These are phyloP conservation scores for Aspergillus quadricinctus DNA, from an alignment of 2,329 filamentous ascomycete species.

Conservation along the genomic window DNA sequence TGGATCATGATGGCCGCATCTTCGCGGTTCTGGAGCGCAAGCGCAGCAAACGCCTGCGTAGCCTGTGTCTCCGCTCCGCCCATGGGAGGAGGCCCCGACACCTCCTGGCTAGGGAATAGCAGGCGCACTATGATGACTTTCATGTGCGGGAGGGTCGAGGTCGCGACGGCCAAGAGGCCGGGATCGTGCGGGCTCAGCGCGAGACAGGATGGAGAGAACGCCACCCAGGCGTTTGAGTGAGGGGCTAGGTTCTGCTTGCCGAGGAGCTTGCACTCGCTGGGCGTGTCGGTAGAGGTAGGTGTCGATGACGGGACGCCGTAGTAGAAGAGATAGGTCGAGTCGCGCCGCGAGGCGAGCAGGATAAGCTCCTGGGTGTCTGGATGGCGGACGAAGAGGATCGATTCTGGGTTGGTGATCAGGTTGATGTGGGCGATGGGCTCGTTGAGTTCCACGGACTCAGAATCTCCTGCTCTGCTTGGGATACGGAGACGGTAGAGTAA, in stretches of 20 bases:
- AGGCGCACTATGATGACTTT: conserved; percentile 58
- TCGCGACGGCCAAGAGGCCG: conserved; percentile 55
- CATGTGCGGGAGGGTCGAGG: conserved; percentile 58
- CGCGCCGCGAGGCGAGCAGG: conserved; percentile 52
- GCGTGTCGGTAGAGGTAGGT: not conserved
- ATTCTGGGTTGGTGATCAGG: conserved; percentile 53
- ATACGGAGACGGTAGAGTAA: conserved; percentile 44
- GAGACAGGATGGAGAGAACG: conserved; percentile 58
- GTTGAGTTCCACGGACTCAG: conserved; percentile 17
- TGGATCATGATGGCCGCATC: conserved; percentile 58
- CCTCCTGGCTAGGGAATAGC: conserved; percentile 43
- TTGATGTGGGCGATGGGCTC: conserved; percentile 26
- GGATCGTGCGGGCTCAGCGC: conserved; percentile 53
- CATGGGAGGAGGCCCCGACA: conserved; percentile 6
- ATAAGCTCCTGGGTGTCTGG: conserved; percentile 45
- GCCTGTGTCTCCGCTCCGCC: conserved; percentile 42
- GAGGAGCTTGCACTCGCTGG: conserved; percentile 37
- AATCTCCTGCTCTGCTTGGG: conserved; percentile 1
- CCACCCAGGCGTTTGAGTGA: conserved; percentile 60
- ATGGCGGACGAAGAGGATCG: conserved; percentile 50
- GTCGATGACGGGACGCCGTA: conserved; percentile 36
- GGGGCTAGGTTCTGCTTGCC: conserved; percentile 60
- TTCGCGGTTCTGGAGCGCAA: conserved; percentile 53
- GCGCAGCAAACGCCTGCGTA: conserved; percentile 48
- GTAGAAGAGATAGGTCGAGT: conserved; percentile 57